phyloP scores from a whole-genome alignment of 192 early-diverging fungal genomes.

The Obelidium mucronatum region DNA sequence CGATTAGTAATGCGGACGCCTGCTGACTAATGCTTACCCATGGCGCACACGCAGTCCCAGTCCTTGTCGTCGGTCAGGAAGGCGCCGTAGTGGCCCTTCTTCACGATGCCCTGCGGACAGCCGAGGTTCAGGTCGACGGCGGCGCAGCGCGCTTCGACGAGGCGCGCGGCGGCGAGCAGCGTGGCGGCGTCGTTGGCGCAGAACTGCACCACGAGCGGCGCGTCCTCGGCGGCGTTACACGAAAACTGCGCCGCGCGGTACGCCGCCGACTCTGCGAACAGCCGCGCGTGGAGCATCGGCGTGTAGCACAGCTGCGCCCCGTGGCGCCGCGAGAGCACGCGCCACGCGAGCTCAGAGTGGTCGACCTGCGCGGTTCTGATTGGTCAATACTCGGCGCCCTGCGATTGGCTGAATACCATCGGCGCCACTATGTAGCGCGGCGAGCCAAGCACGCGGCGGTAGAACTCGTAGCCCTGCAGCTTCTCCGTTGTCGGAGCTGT shows the following conservation, averaged over 20 bases:
- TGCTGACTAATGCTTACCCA: slow-evolving; percentile 50
- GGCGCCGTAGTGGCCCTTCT: slow-evolving; percentile 89
- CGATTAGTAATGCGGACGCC: no score
- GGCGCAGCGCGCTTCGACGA: slow-evolving; percentile 85
- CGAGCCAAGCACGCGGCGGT: slow-evolving; percentile 69
- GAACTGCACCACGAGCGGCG: slow-evolving; percentile 90
- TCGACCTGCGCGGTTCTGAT: slow-evolving; percentile 56
- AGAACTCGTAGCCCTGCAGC: slow-evolving; percentile 83
- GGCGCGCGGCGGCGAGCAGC: slow-evolving; percentile 81
- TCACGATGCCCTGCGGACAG: slow-evolving; percentile 96
- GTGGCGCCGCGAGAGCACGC: slow-evolving; percentile 87
- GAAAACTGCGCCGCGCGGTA: slow-evolving; percentile 51
- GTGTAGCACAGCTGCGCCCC: slow-evolving; percentile 92
- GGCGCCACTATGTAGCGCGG: slow-evolving; percentile 88
- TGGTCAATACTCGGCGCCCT: neutral
- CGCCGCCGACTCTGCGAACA: slow-evolving; percentile 76
- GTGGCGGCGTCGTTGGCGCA: slow-evolving; percentile 94
- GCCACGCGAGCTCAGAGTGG: slow-evolving; percentile 94
- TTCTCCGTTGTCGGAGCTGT: slow-evolving; percentile 45
- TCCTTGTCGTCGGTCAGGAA: slow-evolving; percentile 86
- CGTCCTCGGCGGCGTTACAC: slow-evolving; percentile 68
- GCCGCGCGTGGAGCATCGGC: slow-evolving; percentile 95
- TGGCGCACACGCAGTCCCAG: slow-evolving; percentile 78
- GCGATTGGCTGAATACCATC: slow-evolving; percentile 81
- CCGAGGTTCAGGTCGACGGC: slow-evolving; percentile 97